A percentile compares a stretch with the other conserved stretches of the same genome.
Evolutionary conservation across 345 rosid genomes (phyloP).

Genomic region (Balakata baccata): DNA sequence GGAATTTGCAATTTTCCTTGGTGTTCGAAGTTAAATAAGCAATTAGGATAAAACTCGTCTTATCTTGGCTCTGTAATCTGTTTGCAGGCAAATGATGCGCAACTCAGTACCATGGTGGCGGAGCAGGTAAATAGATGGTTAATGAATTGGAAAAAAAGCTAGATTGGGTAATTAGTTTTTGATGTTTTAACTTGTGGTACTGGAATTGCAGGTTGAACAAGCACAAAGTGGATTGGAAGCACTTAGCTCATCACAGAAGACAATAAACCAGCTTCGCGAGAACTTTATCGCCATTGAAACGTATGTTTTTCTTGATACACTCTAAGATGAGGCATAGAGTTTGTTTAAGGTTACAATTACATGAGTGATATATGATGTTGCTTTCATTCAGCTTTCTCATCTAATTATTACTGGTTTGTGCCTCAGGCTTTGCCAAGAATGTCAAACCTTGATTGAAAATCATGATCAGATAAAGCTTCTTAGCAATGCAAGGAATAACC

Average conservation of each 20-base stretch:
- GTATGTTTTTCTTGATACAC: conserved; percentile 36
- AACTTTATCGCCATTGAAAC: conserved; percentile 80
- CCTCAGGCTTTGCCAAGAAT: conserved; percentile 83
- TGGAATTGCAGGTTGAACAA: conserved; percentile 68
- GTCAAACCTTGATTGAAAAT: conserved; percentile 94
- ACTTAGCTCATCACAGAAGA: conserved; percentile 67
- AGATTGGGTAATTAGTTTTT: not conserved
- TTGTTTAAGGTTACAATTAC: not conserved
- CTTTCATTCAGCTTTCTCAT: not conserved
- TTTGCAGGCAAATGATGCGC: conserved; percentile 89
- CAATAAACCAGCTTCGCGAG: conserved; percentile 64
- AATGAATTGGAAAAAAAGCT: not conserved
- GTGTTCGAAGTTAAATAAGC: not conserved
- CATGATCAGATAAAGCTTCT: conserved; percentile 98
- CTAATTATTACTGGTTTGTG: conserved; percentile 15
- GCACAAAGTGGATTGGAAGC: conserved; percentile 82
- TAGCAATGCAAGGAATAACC: conserved; percentile 92
- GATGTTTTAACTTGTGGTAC: not conserved
- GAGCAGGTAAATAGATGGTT: conserved; percentile 57
- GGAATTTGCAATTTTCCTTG: not conserved
- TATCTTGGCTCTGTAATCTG: not conserved
- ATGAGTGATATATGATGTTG: not conserved
- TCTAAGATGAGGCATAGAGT: not conserved
- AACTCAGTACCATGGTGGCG: conserved; percentile 98
- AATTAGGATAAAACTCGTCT: not conserved